Evolutionary conservation across 768 basidiomycete genomes (phyloP).

Genomic region (Kwoniella dejecticola): DNA sequence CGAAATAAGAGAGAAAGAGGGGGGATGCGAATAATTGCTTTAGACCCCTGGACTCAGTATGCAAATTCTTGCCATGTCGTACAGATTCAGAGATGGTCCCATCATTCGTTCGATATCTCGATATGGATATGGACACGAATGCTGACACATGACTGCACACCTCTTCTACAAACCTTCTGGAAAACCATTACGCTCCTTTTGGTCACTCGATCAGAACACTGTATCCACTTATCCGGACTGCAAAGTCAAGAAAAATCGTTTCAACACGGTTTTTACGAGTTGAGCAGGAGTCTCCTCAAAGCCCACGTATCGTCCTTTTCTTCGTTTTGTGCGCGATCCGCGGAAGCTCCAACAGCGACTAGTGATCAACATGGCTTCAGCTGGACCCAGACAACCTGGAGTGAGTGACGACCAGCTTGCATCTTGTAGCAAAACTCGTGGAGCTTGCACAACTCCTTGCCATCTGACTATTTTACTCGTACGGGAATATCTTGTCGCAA

Average conservation of each 20-base stretch:
- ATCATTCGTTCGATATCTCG: too few relatives aligned
- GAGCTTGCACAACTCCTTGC: not conserved
- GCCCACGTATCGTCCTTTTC: not conserved
- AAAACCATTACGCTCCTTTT: too few relatives aligned
- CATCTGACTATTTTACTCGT: not conserved
- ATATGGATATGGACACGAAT: not conserved
- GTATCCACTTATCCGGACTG: not conserved
- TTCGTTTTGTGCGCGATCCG: not conserved
- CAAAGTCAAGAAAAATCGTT: constrained; percentile 3
- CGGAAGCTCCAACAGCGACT: not conserved
- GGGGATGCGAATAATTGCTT: too few relatives aligned
- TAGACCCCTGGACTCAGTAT: too few relatives aligned
- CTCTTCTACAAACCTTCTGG: too few relatives aligned
- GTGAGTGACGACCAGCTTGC: constrained; percentile 17
- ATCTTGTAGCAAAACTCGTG: too few relatives aligned
- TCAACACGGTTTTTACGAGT: constrained; percentile 10
- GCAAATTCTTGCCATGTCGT: too few relatives aligned
- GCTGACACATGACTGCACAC: too few relatives aligned
- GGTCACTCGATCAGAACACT: not conserved
- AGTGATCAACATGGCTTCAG: constrained; percentile 15
- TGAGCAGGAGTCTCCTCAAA: not conserved
- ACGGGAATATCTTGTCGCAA: not conserved
- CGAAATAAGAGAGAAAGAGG: too few relatives aligned
- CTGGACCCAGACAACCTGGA: constrained; percentile 38
- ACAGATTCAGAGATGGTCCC: too few relatives aligned